Conservation (phyloP, 2,329 filamentous ascomycete genomes). For the Colletotrichum sp. region DNA sequence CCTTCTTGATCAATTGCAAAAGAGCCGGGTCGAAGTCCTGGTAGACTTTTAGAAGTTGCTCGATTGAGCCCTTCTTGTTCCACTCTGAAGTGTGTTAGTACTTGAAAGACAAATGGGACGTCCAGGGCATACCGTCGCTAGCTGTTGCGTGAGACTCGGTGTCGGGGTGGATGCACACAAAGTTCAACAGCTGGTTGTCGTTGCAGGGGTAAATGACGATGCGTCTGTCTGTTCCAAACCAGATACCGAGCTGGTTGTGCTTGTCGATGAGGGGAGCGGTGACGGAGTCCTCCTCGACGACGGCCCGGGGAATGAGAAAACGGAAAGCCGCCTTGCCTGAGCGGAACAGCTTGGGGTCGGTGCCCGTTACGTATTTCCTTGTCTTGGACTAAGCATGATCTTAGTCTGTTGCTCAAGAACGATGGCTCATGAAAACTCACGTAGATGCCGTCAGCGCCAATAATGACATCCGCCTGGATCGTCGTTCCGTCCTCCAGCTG, state of each 20-base stretch:
- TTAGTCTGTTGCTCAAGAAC: not conserved
- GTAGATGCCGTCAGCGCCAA: conserved; percentile 62
- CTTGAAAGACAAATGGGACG: not conserved
- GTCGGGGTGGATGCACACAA: conserved; percentile 58
- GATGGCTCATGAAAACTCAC: conserved; percentile 27
- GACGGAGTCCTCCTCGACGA: conserved; percentile 34
- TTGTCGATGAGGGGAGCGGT: conserved; percentile 35
- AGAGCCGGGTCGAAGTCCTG: conserved; percentile 47
- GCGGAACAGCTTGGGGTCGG: conserved; percentile 36
- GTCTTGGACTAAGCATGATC: conserved; percentile 23
- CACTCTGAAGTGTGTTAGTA: conserved; percentile 33
- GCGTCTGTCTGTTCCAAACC: conserved; percentile 45
- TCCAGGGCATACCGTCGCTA: conserved; percentile 30
- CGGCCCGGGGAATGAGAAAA: conserved; percentile 49
- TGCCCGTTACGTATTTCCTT: conserved; percentile 26
- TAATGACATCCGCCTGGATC: conserved; percentile 51
- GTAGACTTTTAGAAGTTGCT: conserved; percentile 42
- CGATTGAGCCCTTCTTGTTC: conserved; percentile 40
- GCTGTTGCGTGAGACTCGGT: conserved; percentile 37
- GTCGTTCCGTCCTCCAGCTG: conserved; percentile 48
- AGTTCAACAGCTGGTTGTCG: conserved; percentile 49
- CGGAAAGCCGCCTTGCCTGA: conserved; percentile 62
- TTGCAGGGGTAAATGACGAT: conserved; percentile 54
- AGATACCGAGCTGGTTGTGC: conserved; percentile 38
- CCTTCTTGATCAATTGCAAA: conserved; percentile 44